Percentiles rank a stretch among this genome's conserved stretches.
Conservation (phyloP, 202 grass and related monocot species). For the Schoenoplectus triqueter region DNA sequence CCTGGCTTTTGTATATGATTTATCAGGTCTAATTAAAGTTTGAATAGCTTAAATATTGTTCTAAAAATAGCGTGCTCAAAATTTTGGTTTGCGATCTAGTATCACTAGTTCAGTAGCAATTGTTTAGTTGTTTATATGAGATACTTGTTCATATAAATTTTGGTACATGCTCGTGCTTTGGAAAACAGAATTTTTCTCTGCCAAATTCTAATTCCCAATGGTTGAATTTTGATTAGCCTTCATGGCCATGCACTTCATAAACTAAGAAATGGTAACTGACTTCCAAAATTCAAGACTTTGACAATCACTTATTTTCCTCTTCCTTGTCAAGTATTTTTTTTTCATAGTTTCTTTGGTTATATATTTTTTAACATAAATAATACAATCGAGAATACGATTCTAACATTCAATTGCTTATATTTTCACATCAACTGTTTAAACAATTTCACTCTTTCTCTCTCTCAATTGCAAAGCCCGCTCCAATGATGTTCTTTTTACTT, state of each 20-base stretch:
- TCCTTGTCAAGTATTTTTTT: too few species aligned
- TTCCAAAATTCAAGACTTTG: background rate
- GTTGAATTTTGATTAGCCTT: background rate
- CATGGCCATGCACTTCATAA: background rate
- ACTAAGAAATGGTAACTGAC: too few species aligned
- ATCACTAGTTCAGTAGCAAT: background rate
- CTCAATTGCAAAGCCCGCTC: too few species aligned
- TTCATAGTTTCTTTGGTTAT: too few species aligned
- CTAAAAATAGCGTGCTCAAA: background rate
- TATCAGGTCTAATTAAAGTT: background rate
- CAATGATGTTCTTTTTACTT: too few species aligned
- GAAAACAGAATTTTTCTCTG: background rate
- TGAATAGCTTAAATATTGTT: background rate
- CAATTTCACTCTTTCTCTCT: too few species aligned
- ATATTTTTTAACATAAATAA: background rate
- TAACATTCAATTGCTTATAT: too few species aligned
- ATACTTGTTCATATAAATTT: background rate
- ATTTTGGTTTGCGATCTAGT: conserved; percentile 2
- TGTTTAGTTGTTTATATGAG: background rate
- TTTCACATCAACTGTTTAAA: too few species aligned
- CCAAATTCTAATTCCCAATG: background rate
- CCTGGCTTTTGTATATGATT: background rate
- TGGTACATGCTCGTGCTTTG: background rate
- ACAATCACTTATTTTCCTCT: too few species aligned
- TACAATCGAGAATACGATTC: background rate